phyloP scores from a whole-genome alignment of 352 stramenopile species.

The Phytophthora pseudosyringae region DNA sequence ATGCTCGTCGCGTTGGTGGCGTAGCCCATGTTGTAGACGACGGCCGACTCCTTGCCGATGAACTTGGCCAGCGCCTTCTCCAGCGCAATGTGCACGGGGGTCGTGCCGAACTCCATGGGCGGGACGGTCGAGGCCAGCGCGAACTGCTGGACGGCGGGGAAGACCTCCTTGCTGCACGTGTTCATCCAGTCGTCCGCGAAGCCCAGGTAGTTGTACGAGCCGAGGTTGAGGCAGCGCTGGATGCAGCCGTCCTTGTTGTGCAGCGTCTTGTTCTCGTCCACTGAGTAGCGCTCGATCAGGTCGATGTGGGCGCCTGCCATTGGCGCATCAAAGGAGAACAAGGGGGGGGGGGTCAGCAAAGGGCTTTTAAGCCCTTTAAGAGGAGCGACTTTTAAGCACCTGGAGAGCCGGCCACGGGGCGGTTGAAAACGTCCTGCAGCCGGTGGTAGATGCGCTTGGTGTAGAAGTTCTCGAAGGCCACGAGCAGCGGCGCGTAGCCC shows the following conservation, averaged over 20 bases:
- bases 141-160: conserved; percentile 88
- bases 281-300: conserved; percentile 93
- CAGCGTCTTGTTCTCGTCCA: conserved; percentile 86
- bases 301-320: conserved; percentile 87
- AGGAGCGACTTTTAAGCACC: conserved; percentile 27
- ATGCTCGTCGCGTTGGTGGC: conserved; percentile 98
- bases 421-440: conserved; percentile 93
- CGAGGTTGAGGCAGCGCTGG: conserved; percentile 95
- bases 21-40: conserved; percentile 99
- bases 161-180: conserved; percentile 94
- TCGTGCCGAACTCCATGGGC: conserved; percentile 89
- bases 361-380: neutral
- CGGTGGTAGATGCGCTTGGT: conserved; percentile 98
- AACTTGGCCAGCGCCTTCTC: conserved; percentile 95
- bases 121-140: conserved; percentile 78
- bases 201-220: conserved; percentile 99
- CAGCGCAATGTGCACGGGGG: conserved; percentile 91
- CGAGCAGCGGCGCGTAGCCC: conserved; percentile 94
- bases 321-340: neutral
- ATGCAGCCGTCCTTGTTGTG: conserved; percentile 71
- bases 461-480: conserved; percentile 99
- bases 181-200: conserved; percentile 99
- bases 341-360: conserved; percentile 1
- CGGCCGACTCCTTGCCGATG: conserved; percentile 95
- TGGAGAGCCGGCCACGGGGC: conserved; percentile 67